Percentiles rank a stretch among this genome's conserved stretches.
phyloP scores from a whole-genome alignment of 352 stramenopile genomes.

The Phytophthora aleatoria region DNA sequence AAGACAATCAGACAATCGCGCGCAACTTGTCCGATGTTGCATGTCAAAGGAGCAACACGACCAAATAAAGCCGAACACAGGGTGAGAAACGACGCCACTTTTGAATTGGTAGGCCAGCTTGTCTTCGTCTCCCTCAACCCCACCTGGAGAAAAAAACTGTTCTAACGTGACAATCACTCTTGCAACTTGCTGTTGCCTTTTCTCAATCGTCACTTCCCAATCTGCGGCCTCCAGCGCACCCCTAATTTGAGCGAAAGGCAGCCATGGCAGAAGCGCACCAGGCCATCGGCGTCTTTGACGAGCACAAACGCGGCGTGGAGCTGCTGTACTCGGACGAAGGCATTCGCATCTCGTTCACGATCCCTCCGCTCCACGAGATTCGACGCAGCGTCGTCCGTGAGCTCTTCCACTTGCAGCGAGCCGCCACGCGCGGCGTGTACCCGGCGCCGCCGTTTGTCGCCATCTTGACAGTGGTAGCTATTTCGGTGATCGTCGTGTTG shows the following conservation, averaged over 20 bases:
- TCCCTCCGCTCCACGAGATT: constrained; percentile 79
- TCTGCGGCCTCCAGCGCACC: constrained; percentile 5
- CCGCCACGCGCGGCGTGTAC: constrained; percentile 75
- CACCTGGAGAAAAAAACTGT: constrained; percentile 1
- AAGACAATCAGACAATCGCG: background rate
- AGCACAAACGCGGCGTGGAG: constrained; percentile 88
- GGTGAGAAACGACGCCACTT: constrained; percentile 9
- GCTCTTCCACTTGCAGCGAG: constrained; percentile 76
- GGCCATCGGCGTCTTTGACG: constrained; percentile 83
- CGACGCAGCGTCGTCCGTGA: constrained; percentile 63
- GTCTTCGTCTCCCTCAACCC: background rate
- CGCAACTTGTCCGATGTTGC: constrained; percentile 3
- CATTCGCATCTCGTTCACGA: constrained; percentile 85
- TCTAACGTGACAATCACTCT: constrained; percentile 26
- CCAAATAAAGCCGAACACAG: background rate
- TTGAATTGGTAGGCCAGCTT: constrained; percentile 12
- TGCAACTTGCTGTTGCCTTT: constrained; percentile 22
- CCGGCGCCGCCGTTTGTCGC: constrained; percentile 71
- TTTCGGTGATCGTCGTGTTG: constrained; percentile 64
- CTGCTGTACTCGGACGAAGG: constrained; percentile 85
- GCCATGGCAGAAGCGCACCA: constrained; percentile 87
- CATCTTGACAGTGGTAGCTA: constrained; percentile 56
- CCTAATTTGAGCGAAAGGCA: constrained; percentile 6
- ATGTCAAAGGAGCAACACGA: background rate
- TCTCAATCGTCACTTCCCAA: constrained; percentile 18